These are phyloP conservation scores for Aristolochia contorta DNA, from an alignment of 164 flowering plant species.

Conservation along the genomic window DNA sequence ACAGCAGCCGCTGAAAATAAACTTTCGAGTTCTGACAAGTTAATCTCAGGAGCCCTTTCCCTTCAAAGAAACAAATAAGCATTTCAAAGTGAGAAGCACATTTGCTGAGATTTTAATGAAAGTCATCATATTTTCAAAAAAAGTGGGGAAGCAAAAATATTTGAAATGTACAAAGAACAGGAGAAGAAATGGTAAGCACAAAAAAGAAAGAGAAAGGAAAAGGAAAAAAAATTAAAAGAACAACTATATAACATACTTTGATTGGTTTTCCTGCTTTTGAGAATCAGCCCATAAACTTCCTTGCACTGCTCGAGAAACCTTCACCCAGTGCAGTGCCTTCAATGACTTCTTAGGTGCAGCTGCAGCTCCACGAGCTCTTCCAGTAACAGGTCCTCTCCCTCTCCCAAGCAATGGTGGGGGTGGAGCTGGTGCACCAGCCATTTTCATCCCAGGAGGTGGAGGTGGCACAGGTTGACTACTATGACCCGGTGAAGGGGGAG, in stretches of 20 bases:
- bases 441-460: constrained; percentile 43
- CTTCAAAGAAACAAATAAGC: constrained; percentile 8
- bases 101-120: no score
- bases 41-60: constrained; percentile 88
- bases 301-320: constrained; percentile 92
- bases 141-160: neutral
- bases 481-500: constrained; percentile 35
- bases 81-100: neutral
- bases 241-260: constrained; percentile 35
- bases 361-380: constrained; percentile 41
- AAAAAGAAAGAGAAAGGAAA: neutral
- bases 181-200: neutral
- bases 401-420: constrained; percentile 62
- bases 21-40: constrained; percentile 88
- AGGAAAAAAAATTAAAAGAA: no score
- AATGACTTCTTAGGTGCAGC: constrained; percentile 52
- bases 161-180: neutral
- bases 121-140: no score
- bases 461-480: constrained; percentile 36
- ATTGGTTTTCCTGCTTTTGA: constrained; percentile 53
- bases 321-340: constrained; percentile 94
- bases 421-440: constrained; percentile 49
- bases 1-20: constrained; percentile 65
- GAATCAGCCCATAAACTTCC: constrained; percentile 97
- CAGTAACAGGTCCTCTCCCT: constrained; percentile 32